Evolutionary conservation across 1,284 basidiomycete species (phyloP).

Genomic region (Trametes pubescens): DNA sequence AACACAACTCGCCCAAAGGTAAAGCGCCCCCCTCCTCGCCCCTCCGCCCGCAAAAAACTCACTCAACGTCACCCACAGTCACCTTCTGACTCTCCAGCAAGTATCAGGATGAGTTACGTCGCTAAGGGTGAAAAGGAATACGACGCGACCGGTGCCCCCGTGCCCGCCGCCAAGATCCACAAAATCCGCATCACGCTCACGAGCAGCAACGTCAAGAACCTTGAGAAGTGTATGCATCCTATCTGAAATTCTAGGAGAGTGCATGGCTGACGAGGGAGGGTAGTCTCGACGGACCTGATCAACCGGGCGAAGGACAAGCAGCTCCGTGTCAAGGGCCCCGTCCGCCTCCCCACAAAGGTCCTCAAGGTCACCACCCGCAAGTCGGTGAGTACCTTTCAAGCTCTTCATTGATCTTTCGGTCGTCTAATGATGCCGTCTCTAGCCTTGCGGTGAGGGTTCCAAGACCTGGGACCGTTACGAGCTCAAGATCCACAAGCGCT

Average conservation of each 20-base stretch:
- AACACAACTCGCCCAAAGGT: constrained; percentile 45
- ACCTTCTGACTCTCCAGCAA: constrained; percentile 77
- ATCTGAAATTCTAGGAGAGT: neutral
- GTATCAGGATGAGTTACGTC: constrained; percentile 95
- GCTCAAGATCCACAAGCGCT: constrained; percentile 99
- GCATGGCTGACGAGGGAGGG: neutral
- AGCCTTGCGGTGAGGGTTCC: constrained; percentile 99
- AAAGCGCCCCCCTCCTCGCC: constrained; percentile 15
- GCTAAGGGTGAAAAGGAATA: constrained; percentile 99
- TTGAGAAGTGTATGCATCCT: constrained; percentile 89
- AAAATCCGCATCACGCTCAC: constrained; percentile 99
- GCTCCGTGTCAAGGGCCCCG: constrained; percentile 98
- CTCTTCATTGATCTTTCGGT: neutral
- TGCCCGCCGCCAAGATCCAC: constrained; percentile 93
- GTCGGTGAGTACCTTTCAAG: constrained; percentile 67
- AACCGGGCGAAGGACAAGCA: constrained; percentile 99
- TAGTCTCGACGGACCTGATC: constrained; percentile 94
- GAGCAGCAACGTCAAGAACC: constrained; percentile 96
- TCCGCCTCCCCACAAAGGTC: constrained; percentile 98
- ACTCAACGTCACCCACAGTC: constrained; percentile 52
- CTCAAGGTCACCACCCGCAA: constrained; percentile 99
- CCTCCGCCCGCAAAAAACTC: constrained; percentile 6
- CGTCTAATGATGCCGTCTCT: constrained; percentile 17
- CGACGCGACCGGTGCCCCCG: constrained; percentile 89
- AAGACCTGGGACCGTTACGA: constrained; percentile 99